These are phyloP conservation scores for Rhizoclosmatium hyalinum DNA, from an alignment of 371 early-diverging fungal species.

Conservation along the genomic window DNA sequence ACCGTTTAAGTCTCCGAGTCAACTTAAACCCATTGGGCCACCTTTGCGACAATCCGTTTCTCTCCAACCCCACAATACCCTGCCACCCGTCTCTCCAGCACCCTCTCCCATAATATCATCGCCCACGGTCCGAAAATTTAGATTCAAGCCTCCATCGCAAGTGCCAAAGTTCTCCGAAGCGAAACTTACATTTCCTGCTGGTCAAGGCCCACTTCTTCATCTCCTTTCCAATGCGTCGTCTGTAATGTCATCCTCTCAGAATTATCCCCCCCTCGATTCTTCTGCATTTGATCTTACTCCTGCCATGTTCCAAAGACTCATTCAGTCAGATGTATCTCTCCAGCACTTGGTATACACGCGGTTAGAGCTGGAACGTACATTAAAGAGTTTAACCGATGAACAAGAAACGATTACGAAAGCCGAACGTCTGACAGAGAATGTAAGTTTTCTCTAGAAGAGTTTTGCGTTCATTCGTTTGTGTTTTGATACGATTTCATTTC, in stretches of 20 bases:
- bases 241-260: not conserved
- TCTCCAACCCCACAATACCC: too few relatives aligned
- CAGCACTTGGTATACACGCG: not conserved
- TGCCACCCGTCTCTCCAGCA: too few relatives aligned
- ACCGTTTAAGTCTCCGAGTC: too few relatives aligned
- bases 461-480: not conserved
- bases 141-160: too few relatives aligned
- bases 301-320: not conserved
- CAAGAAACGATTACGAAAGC: not conserved
- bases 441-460: not conserved
- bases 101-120: too few relatives aligned
- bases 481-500: not conserved
- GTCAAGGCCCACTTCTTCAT: too few relatives aligned
- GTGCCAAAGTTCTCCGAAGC: too few relatives aligned
- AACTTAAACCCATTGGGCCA: too few relatives aligned
- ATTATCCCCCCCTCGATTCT: not conserved
- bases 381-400: not conserved
- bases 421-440: not conserved
- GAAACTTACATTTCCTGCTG: too few relatives aligned
- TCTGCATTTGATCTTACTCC: not conserved
- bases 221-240: too few relatives aligned
- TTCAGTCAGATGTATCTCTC: not conserved
- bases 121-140: too few relatives aligned
- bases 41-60: too few relatives aligned
- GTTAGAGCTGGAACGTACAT: not conserved